Conservation (phyloP, 1,139 yeast genomes). For the Kodamaea suecica region DNA sequence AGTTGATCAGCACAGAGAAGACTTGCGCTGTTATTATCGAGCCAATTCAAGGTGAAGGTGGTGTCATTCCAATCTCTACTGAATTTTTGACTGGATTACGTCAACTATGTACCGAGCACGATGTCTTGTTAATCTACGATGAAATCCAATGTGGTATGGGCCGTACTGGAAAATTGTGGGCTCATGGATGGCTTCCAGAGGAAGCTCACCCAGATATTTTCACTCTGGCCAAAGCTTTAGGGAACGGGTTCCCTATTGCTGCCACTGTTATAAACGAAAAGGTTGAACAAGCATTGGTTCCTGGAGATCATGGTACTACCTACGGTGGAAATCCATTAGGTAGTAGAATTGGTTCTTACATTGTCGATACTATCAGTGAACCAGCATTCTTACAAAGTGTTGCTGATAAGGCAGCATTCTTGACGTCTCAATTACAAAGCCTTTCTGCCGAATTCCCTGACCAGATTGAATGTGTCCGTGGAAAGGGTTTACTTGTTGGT, state of each 20-base stretch:
- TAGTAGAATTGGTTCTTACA: slow-evolving; percentile 74
- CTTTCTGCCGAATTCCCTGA: slow-evolving; percentile 57
- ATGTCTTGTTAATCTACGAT: slow-evolving; percentile 81
- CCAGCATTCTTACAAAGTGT: slow-evolving; percentile 61
- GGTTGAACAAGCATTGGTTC: slow-evolving; percentile 67
- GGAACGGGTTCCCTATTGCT: slow-evolving; percentile 97
- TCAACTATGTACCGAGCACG: slow-evolving; percentile 62
- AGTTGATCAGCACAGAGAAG: slow-evolving; percentile 56
- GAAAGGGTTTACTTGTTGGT: slow-evolving; percentile 85
- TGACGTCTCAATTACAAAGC: slow-evolving; percentile 47
- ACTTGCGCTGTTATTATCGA: slow-evolving; percentile 93
- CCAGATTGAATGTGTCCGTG: slow-evolving; percentile 67
- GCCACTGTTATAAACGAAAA: slow-evolving; percentile 85
- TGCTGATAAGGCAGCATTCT: slow-evolving; percentile 51
- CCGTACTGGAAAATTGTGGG: slow-evolving; percentile 91
- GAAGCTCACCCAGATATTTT: slow-evolving; percentile 91
- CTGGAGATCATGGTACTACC: slow-evolving; percentile 98
- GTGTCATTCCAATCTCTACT: slow-evolving; percentile 64
- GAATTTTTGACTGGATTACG: slow-evolving; percentile 68
- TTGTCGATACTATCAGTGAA: slow-evolving; percentile 63
- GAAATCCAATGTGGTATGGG: slow-evolving; percentile 98
- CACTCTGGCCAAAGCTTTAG: slow-evolving; percentile 93
- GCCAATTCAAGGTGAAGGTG: slow-evolving; percentile 99
- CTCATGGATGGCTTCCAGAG: slow-evolving; percentile 68
- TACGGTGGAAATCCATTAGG: slow-evolving; percentile 97